A percentile compares a stretch with the other conserved stretches of the same genome.
Evolutionary conservation across 371 early-diverging fungal species (phyloP).

Genomic region (Saksenaea oblongispora): DNA sequence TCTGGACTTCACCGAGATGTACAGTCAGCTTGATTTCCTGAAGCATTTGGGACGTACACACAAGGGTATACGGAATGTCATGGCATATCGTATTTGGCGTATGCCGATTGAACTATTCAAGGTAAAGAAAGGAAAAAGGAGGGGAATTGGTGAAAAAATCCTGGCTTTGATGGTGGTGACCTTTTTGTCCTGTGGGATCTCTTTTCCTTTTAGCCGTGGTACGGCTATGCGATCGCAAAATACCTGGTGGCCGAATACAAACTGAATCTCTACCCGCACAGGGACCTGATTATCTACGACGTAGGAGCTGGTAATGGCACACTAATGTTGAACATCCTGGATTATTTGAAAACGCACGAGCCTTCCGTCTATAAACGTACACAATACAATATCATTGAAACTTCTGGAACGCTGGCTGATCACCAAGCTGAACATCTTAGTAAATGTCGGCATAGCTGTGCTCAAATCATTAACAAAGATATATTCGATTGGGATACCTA

Average conservation of each 20-base stretch:
- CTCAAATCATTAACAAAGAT: slow-evolving; percentile 76
- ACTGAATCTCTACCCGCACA: slow-evolving; percentile 46
- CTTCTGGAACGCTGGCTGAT: slow-evolving; percentile 68
- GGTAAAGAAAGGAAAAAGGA: slow-evolving; percentile 31
- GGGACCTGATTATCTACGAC: slow-evolving; percentile 83
- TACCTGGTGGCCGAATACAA: slow-evolving; percentile 80
- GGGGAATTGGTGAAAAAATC: neutral
- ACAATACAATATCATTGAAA: slow-evolving; percentile 87
- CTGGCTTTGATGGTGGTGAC: neutral
- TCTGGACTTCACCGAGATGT: slow-evolving; percentile 57
- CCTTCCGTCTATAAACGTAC: slow-evolving; percentile 76
- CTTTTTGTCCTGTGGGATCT: slow-evolving; percentile 1
- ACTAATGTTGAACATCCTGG: slow-evolving; percentile 85
- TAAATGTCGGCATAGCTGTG: slow-evolving; percentile 47
- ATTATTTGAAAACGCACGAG: slow-evolving; percentile 70
- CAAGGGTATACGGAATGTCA: slow-evolving; percentile 63
- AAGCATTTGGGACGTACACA: slow-evolving; percentile 68
- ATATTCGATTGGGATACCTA: slow-evolving; percentile 83
- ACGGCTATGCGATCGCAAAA: slow-evolving; percentile 85
- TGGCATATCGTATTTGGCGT: slow-evolving; percentile 63
- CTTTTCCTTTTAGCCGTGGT: slow-evolving; percentile 64
- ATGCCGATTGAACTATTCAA: slow-evolving; percentile 90
- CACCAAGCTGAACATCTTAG: slow-evolving; percentile 35
- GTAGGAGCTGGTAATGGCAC: slow-evolving; percentile 95
- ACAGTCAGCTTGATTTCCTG: slow-evolving; percentile 72